Evolutionary conservation across 768 basidiomycete species (phyloP), one percentile per base, ranked within the genome.

Genomic region (Mycena rebaudengoi): DNA sequence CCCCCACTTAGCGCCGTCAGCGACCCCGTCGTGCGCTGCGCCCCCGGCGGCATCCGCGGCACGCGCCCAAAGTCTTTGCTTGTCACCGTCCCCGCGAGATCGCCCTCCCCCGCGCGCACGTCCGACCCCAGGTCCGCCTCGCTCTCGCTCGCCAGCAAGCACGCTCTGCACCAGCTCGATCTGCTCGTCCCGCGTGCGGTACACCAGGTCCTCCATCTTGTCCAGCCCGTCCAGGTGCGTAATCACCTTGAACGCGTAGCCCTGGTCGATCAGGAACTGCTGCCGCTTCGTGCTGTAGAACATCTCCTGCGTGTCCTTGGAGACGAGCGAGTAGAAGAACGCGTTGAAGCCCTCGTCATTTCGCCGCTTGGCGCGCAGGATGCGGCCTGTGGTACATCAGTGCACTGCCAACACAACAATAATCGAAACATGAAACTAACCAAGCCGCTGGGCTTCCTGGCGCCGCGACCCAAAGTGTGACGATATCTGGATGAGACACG

Each of bases 311-410:
- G 97, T 99, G 79, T 98, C 97, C 77, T 98, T 98, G 25, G 96
- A 98, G 32, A 99, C 98, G 7, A 99, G 88, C 30, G 98, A 98
- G 76, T 99, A 99, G 80, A 99, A 99, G 81, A 99, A 99, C 23
- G 98, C 98, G 67, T 99, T 99, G 82, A 99, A 99, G 1, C 98
- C 98, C 78, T 99, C 98, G 71, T 99, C 98, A 73, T 99, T 99
- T 66, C 98, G 86, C 62, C 98, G 87, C 77, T 99, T 99, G 10
- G 98, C 98, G 45, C 98, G 91, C 44, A 99, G 80, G 71, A 99
- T 99, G 45, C 98, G 95, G 14, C 96, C 96, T 94, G 64, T 25
- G 40, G 45, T 46, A 51, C 60, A 64, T 70, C 33, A 54, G 52
- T 37, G 45, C n/a, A n/a, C n/a, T 30, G 60, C 37, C 12, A 26